Base-by-base conservation (phyloP, 2,329 filamentous ascomycete species). In the Cladosporium oxysporum region DNA sequence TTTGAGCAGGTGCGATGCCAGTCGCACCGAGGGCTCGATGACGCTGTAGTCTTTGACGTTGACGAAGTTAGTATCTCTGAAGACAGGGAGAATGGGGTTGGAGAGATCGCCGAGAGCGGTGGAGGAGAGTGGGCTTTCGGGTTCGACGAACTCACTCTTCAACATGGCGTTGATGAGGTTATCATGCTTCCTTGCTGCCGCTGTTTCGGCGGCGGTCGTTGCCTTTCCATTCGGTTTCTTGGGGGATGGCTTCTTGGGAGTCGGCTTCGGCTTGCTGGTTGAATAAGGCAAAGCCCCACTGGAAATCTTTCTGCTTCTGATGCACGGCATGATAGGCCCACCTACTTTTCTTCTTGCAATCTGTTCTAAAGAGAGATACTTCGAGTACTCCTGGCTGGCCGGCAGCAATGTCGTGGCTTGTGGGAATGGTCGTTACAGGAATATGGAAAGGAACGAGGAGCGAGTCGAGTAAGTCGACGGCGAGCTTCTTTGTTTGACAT, bases 41-140 rank as follows among this genome's bases (percentile, higher is more conserved):
- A 37, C 21, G 12, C 26, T 21, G 55, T 65, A 59, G 31, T 52
- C 28, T n/a, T 52, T 23, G 16, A 29, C 12, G 16, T 59, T 44
- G 35, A 31, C 14, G 41, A 65, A 65, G 53, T 65, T 65, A 58
- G 35, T 23, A 12, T 29, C n/a, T 29, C 44, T 14, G 29, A 59
- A 65, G 2, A 65, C 21, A 21, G 41, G 28, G 5, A 58, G 41
- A 11, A 65, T 49, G n/a, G 44, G 28, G 21, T 59, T 65, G 21
- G 53, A 26, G n/a, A 65, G 47, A 12, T 65, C 29, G 5, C 62
- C 62, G 6, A 59, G 53, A 7, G 53, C 23, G 11, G 29, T 16
- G 3, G 53, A 14, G n/a, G 31, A 18, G 5, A 50, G 21, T 11
- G 41, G 28, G n/a, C 6, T 26, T 49, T 58, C 53, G n/a, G 11